A percentile compares a stretch with the other conserved stretches of the same genome.
phyloP scores from a whole-genome alignment of 2,329 filamentous ascomycete species.

The Arthrobotrys iridis region DNA sequence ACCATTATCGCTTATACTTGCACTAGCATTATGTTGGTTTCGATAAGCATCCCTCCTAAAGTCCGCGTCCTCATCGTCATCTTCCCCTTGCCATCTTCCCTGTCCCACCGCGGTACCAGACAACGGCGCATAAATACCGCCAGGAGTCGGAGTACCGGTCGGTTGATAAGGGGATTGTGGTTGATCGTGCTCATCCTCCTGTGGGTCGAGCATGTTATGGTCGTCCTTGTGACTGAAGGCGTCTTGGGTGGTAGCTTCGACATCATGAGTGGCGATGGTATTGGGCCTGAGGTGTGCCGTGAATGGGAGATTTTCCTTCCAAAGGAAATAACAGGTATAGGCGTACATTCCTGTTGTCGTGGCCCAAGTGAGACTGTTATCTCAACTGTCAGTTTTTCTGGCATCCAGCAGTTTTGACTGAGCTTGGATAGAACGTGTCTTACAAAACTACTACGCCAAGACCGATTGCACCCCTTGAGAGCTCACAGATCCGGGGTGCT shows the following conservation, averaged over 20 bases:
- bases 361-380: constrained; percentile 56
- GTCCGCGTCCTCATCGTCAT: constrained; percentile 49
- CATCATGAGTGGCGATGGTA: constrained; percentile 21
- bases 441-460: constrained; percentile 73
- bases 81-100: constrained; percentile 49
- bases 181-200: constrained; percentile 36
- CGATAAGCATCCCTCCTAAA: constrained; percentile 45
- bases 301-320: constrained; percentile 53
- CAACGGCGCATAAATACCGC: constrained; percentile 45
- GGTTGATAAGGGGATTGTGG: constrained; percentile 37
- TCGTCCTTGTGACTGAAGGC: constrained; percentile 53
- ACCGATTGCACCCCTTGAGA: constrained; percentile 72
- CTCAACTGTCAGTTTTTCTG: background rate
- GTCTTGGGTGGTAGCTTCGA: constrained; percentile 53
- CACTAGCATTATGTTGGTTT: constrained; percentile 45
- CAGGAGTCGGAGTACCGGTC: constrained; percentile 18
- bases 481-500: constrained; percentile 65
- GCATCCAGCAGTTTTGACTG: background rate
- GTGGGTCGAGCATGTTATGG: constrained; percentile 42
- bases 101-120: constrained; percentile 49
- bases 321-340: constrained; percentile 58
- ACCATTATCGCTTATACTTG: constrained; percentile 2
- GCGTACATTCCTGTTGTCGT: constrained; percentile 57
- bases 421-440: constrained; percentile 56
- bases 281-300: constrained; percentile 38